These are phyloP conservation scores for Cytospora piceae DNA, from an alignment of 2,329 filamentous ascomycete species.

Conservation along the genomic window DNA sequence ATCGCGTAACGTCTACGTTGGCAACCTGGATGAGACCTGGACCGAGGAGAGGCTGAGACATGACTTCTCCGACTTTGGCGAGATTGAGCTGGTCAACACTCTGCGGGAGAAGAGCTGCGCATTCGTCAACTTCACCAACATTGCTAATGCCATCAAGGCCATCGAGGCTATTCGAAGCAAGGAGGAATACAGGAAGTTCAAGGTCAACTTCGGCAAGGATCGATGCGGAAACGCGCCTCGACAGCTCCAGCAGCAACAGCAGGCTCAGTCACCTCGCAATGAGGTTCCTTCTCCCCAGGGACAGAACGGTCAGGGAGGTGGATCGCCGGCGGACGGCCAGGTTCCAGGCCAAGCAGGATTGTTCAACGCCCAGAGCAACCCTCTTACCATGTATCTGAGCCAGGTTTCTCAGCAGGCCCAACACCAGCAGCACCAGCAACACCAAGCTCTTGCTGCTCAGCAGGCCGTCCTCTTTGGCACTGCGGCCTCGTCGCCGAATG, in stretches of 20 bases:
- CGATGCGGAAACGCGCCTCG: conserved; percentile 95
- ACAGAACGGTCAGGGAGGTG: conserved; percentile 64
- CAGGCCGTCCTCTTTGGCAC: conserved; percentile 82
- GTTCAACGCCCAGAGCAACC: conserved; percentile 83
- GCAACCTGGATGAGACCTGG: conserved; percentile 96
- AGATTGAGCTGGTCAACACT: conserved; percentile 97
- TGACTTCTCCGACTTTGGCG: conserved; percentile 96
- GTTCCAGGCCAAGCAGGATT: conserved; percentile 70
- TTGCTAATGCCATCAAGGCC: conserved; percentile 98
- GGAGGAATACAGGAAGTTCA: conserved; percentile 97
- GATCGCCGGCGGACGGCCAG: conserved; percentile 58
- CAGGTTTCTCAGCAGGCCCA: conserved; percentile 76
- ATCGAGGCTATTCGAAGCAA: conserved; percentile 94
- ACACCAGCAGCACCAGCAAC: conserved; percentile 69
- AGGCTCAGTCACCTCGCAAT: conserved; percentile 68
- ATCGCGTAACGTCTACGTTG: conserved; percentile 97
- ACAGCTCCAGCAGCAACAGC: conserved; percentile 68
- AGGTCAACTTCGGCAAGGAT: conserved; percentile 99
- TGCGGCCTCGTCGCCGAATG: conserved; percentile 62
- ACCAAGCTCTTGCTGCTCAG: conserved; percentile 72
- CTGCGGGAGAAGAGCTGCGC: conserved; percentile 98
- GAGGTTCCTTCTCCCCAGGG: conserved; percentile 62
- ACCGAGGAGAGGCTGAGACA: conserved; percentile 93
- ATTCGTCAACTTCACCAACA: conserved; percentile 99
- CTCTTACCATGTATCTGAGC: conserved; percentile 89